Conservation (phyloP, 2,329 filamentous ascomycete species). For the Cladosporium austrohemisphaericum region DNA sequence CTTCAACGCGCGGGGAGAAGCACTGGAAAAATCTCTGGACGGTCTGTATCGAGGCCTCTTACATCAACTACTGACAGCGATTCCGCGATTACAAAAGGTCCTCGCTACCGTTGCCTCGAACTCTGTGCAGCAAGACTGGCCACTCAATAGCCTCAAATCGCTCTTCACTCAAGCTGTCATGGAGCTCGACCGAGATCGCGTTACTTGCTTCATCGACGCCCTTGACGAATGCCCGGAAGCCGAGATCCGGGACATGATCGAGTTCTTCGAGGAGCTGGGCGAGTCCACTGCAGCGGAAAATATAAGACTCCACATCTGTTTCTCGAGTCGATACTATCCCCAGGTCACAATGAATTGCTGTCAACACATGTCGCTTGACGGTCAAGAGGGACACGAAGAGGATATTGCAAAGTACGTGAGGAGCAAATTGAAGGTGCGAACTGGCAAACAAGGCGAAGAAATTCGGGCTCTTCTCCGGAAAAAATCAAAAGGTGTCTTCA, state of each 20-base stretch:
- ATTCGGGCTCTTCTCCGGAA: background rate
- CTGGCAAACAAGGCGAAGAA: slow-evolving; percentile 21
- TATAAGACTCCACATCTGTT: slow-evolving; percentile 32
- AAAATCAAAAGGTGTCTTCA: slow-evolving; percentile 12
- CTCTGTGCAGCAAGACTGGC: background rate
- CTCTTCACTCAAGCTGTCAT: background rate
- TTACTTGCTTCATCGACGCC: slow-evolving; percentile 43
- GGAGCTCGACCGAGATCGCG: slow-evolving; percentile 23
- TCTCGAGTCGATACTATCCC: slow-evolving; percentile 44
- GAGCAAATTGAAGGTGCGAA: background rate
- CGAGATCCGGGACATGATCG: slow-evolving; percentile 37
- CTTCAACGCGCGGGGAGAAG: slow-evolving; percentile 46
- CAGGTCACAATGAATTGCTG: background rate
- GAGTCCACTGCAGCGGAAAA: background rate
- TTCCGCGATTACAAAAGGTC: slow-evolving; percentile 40
- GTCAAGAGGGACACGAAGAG: background rate
- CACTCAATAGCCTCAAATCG: background rate
- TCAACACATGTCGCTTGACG: background rate
- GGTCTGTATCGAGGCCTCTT: slow-evolving; percentile 53
- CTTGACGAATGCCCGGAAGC: slow-evolving; percentile 43
- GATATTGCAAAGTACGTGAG: background rate
- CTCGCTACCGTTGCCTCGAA: slow-evolving; percentile 16
- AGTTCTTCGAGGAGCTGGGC: slow-evolving; percentile 35
- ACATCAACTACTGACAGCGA: slow-evolving; percentile 41
- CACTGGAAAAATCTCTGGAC: slow-evolving; percentile 42